A percentile compares a stretch with the other conserved stretches of the same genome.
These are phyloP conservation scores for Suillus brevipes DNA, from an alignment of 768 basidiomycete genomes.

Conservation along the genomic window DNA sequence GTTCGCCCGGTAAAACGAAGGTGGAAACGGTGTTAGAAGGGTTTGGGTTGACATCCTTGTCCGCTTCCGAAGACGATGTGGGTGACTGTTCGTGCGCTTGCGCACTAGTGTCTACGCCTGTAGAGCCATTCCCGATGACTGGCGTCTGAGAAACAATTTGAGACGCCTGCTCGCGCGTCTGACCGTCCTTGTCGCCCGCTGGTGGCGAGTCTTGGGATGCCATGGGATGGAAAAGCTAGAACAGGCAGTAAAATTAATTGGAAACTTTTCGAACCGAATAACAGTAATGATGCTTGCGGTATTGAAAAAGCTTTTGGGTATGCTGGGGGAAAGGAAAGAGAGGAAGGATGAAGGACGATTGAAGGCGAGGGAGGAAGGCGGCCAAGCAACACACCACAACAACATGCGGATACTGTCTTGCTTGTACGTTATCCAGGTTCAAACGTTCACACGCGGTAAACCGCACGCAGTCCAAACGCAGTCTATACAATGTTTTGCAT, in stretches of 20 bases:
- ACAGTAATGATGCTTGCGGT: background rate
- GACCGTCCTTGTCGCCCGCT: conserved; percentile 17
- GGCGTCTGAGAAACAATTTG: conserved; percentile 20
- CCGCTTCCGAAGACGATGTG: conserved; percentile 35
- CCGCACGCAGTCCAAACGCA: background rate
- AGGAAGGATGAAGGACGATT: conserved; percentile 14
- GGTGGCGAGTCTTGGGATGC: conserved; percentile 25
- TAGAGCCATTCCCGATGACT: conserved; percentile 28
- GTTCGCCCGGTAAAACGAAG: conserved; percentile 34
- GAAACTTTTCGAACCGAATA: background rate
- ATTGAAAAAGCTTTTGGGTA: conserved; percentile 31
- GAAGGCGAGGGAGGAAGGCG: conserved; percentile 16
- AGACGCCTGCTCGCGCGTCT: conserved; percentile 23
- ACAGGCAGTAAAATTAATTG: conserved; percentile 7
- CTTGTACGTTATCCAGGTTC: conserved; percentile 13
- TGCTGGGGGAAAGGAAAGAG: conserved; percentile 16
- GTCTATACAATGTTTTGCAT: background rate
- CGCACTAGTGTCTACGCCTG: conserved; percentile 21
- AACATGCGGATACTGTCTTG: conserved; percentile 26
- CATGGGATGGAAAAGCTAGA: conserved; percentile 18
- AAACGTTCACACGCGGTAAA: conserved; percentile 23
- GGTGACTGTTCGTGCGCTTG: conserved; percentile 31
- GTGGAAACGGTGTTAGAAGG: conserved; percentile 36
- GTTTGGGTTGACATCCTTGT: conserved; percentile 37
- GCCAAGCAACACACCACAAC: conserved; percentile 21